Percentiles rank a stretch among this genome's conserved stretches.
Conservation (phyloP, 805 yeast species). For the Tetrapisispora iriomotensis region DNA sequence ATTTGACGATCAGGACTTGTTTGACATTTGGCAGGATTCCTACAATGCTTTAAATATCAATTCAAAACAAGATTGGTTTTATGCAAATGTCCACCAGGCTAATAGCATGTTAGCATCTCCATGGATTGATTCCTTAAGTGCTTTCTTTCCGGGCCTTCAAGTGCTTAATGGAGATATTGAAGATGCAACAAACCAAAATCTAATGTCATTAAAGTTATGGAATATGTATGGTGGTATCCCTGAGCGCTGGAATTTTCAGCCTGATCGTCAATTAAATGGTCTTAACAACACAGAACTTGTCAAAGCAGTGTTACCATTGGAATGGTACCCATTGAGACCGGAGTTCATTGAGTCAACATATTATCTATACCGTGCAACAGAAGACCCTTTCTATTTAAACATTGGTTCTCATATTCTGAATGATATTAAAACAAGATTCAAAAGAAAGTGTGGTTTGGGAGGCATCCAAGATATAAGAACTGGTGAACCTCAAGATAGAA, state of each 20-base stretch:
- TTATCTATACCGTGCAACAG: slow-evolving; percentile 71
- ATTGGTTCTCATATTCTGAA: slow-evolving; percentile 59
- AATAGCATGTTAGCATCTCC: slow-evolving; percentile 41
- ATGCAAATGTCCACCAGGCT: slow-evolving; percentile 44
- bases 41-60: slow-evolving; percentile 50
- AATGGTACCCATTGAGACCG: slow-evolving; percentile 91
- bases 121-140: slow-evolving; percentile 83
- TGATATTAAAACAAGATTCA: slow-evolving; percentile 43
- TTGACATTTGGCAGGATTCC: slow-evolving; percentile 48
- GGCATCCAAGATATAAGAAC: slow-evolving; percentile 62
- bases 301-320: slow-evolving; percentile 32
- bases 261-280: neutral
- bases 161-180: slow-evolving; percentile 66
- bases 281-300: neutral
- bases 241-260: slow-evolving; percentile 63
- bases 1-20: slow-evolving; percentile 49
- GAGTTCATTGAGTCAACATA: slow-evolving; percentile 88
- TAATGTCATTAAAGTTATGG: slow-evolving; percentile 68
- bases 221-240: slow-evolving; percentile 71
- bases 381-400: slow-evolving; percentile 71
- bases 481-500: slow-evolving; percentile 59
- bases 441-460: slow-evolving; percentile 67
- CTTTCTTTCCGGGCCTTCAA: slow-evolving; percentile 81
- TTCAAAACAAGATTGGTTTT: slow-evolving; percentile 43
- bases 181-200: slow-evolving; percentile 54